These are phyloP conservation scores for Porcisia deanei DNA, from an alignment of 208 protist genomes.

Conservation along the genomic window DNA sequence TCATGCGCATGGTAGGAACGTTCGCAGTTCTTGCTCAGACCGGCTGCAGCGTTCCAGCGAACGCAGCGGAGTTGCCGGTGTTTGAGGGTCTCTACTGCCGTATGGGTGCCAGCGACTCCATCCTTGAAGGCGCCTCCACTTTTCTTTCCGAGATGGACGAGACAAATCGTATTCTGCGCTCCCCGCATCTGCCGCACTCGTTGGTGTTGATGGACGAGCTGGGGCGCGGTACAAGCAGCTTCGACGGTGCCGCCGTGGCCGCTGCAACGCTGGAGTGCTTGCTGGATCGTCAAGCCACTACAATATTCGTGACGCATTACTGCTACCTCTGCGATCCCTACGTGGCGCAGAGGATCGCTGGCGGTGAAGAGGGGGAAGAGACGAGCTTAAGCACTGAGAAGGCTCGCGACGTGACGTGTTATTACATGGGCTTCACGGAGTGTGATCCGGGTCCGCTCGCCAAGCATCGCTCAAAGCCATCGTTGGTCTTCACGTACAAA, in stretches of 20 bases:
- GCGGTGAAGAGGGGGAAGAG: background rate
- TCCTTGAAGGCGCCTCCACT: slow-evolving; percentile 92
- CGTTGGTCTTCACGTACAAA: slow-evolving; percentile 86
- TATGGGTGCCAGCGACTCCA: slow-evolving; percentile 94
- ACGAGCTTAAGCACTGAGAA: background rate
- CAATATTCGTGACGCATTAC: slow-evolving; percentile 97
- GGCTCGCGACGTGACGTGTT: slow-evolving; percentile 54
- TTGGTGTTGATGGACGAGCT: slow-evolving; percentile 98
- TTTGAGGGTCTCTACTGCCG: slow-evolving; percentile 92
- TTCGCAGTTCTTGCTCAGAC: slow-evolving; percentile 95
- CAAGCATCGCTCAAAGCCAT: slow-evolving; percentile 8
- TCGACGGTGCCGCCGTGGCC: slow-evolving; percentile 95
- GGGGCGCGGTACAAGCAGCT: slow-evolving; percentile 94
- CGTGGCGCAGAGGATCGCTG: slow-evolving; percentile 4
- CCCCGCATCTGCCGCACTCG: slow-evolving; percentile 62
- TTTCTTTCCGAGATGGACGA: slow-evolving; percentile 98
- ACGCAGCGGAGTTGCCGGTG: slow-evolving; percentile 73
- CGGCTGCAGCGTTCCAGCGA: slow-evolving; percentile 95
- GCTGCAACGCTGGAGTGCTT: slow-evolving; percentile 93
- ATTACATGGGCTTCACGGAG: slow-evolving; percentile 83
- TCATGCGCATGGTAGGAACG: slow-evolving; percentile 92
- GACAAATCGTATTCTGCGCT: slow-evolving; percentile 91
- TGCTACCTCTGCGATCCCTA: slow-evolving; percentile 84
- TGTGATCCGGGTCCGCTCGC: background rate
- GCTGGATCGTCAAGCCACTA: slow-evolving; percentile 53